These are phyloP conservation scores for Aspergillus fructus DNA, from an alignment of 2,329 filamentous ascomycete genomes.

Conservation along the genomic window DNA sequence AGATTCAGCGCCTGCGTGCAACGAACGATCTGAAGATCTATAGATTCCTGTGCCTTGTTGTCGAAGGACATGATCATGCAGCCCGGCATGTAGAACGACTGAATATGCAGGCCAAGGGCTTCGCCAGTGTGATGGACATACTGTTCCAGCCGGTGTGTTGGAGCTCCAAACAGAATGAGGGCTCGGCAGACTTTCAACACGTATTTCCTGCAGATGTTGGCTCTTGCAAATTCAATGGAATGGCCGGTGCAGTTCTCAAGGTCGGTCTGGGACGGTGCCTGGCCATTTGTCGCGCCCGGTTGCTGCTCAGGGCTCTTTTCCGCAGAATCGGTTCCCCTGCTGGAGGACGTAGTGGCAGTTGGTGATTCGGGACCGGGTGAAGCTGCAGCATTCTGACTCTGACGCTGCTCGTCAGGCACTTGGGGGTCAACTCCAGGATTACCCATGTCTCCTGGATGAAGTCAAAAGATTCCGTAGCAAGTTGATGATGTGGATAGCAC, in stretches of 20 bases:
- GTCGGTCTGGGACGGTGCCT: background rate
- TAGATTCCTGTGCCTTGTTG: conserved; percentile 42
- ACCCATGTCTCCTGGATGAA: background rate
- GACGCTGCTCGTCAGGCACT: background rate
- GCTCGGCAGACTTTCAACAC: conserved; percentile 73
- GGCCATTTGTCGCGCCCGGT: background rate
- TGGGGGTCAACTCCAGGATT: background rate
- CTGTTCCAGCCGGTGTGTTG: conserved; percentile 83
- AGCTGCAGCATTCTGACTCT: background rate
- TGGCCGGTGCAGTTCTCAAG: background rate
- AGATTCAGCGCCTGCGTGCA: conserved; percentile 42
- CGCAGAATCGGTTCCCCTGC: background rate
- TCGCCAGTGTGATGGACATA: conserved; percentile 86
- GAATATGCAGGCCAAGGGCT: conserved; percentile 80
- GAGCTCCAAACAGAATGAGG: conserved; percentile 85
- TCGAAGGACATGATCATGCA: conserved; percentile 67
- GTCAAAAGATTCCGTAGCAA: background rate
- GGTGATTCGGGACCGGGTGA: background rate
- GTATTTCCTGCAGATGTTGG: background rate
- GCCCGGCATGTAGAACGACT: conserved; percentile 72
- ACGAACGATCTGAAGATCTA: conserved; percentile 43
- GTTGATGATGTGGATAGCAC: background rate
- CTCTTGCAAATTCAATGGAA: background rate
- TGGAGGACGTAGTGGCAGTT: background rate
- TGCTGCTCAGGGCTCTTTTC: background rate